Conservation (phyloP, 441 rosid species). For the Eruca vesicaria region DNA sequence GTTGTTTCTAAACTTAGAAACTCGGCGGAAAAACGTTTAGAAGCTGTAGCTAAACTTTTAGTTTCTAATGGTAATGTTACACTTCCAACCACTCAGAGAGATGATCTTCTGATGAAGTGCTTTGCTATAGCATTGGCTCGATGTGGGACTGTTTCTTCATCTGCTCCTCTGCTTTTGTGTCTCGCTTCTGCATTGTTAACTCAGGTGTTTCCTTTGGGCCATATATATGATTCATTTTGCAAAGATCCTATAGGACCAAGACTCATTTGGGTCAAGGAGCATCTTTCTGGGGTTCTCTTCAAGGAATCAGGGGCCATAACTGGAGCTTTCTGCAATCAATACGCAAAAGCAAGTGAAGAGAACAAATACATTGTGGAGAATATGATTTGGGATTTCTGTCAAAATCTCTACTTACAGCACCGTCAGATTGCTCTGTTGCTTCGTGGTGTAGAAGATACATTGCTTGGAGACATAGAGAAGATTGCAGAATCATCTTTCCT, state of each 20-base stretch:
- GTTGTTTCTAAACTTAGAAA: constrained; percentile 48
- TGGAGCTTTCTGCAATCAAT: constrained; percentile 78
- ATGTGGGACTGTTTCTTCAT: constrained; percentile 60
- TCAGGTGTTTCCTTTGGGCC: constrained; percentile 68
- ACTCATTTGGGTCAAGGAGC: constrained; percentile 49
- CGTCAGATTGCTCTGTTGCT: constrained; percentile 63
- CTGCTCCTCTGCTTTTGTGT: constrained; percentile 52
- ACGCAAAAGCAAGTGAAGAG: constrained; percentile 58
- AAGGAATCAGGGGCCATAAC: constrained; percentile 84
- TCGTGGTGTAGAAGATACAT: constrained; percentile 49
- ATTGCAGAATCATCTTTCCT: constrained; percentile 91
- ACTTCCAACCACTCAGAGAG: constrained; percentile 22
- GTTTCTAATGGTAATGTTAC: constrained; percentile 41
- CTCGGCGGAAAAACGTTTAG: constrained; percentile 57
- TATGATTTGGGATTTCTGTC: constrained; percentile 76
- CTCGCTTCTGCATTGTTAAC: constrained; percentile 66
- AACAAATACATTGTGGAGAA: constrained; percentile 62
- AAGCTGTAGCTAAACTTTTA: constrained; percentile 45
- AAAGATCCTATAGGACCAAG: constrained; percentile 35
- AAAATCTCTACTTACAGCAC: constrained; percentile 69
- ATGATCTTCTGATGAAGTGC: constrained; percentile 56
- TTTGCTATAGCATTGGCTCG: constrained; percentile 76
- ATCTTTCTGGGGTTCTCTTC: constrained; percentile 54
- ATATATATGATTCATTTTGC: constrained; percentile 48
- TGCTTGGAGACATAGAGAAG: constrained; percentile 68